These are phyloP conservation scores for Spatholobus suberectus DNA, from an alignment of 306 rosid species.

Conservation along the genomic window DNA sequence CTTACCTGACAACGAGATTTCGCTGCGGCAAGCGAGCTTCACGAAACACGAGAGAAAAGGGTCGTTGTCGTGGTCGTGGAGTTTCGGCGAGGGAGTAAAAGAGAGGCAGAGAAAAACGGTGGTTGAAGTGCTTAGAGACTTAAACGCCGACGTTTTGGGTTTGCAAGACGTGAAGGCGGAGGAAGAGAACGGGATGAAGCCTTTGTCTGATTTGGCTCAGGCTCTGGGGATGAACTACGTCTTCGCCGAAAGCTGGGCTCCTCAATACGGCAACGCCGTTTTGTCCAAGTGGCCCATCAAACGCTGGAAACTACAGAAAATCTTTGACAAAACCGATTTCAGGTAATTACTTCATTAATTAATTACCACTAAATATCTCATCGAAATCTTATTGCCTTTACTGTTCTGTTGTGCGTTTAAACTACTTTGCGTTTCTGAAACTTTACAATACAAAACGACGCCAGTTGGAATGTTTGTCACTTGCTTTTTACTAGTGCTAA, in stretches of 20 bases:
- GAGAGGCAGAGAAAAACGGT: slow-evolving; percentile 48
- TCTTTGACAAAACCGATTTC: slow-evolving; percentile 79
- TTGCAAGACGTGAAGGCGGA: slow-evolving; percentile 90
- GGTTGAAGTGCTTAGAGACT: slow-evolving; percentile 69
- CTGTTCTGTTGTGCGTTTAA: no score
- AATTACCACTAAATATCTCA: not conserved
- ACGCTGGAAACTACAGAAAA: slow-evolving; percentile 65
- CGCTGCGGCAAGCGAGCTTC: slow-evolving; percentile 66
- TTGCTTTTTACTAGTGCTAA: not conserved
- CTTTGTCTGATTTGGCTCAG: slow-evolving; percentile 66
- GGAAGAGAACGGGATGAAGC: slow-evolving; percentile 61
- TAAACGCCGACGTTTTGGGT: slow-evolving; percentile 80
- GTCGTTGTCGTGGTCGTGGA: not conserved
- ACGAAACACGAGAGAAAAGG: slow-evolving; percentile 48
- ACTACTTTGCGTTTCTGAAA: no score
- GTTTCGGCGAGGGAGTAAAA: not conserved
- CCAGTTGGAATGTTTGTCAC: not conserved
- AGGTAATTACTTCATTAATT: slow-evolving; percentile 53
- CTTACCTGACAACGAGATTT: slow-evolving; percentile 83
- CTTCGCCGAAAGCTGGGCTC: slow-evolving; percentile 96
- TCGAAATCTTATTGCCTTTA: no score
- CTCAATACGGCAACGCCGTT: slow-evolving; percentile 88
- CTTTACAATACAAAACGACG: no score
- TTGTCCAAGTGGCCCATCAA: slow-evolving; percentile 86
- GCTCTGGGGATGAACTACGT: slow-evolving; percentile 80